Evolutionary conservation across 106 monocot genomes (phyloP), one percentile per base, ranked within the genome.

Genomic region (Dioscorea alata): DNA sequence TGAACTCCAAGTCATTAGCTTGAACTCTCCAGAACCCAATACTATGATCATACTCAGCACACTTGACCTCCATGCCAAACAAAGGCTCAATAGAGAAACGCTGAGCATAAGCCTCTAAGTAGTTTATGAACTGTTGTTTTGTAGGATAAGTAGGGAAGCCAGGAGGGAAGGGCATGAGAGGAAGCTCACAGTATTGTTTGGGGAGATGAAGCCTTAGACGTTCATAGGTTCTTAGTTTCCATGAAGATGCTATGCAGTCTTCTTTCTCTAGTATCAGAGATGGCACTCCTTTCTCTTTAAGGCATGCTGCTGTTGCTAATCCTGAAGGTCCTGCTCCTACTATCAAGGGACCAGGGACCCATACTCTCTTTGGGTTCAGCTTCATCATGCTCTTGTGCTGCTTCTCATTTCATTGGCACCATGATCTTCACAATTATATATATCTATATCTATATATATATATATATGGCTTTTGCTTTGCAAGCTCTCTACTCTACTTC

Each of bases 261-360:
- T 89, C 86, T 58, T 77, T 86, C 65, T 93, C 93, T 0, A 92
- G 85, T 48, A 92, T 76, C 59, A 86, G 67, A 12, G 76, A 83
- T 15, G 88, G 92, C 16, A 92, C 78, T 14, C 92, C 92, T 74
- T 75, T 80, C 52, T 73, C 69, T 62, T 71, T 74, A 4, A 92
- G 79, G 71, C 88, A 92, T 20, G 88, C 92, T 19, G 92, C 88
- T 10, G 80, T 75, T 5, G 92, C 92, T 20, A 92, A 65, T 1
- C 92, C 92, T 0, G 88, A 83, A 19, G 88, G 88, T n/a, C 92
- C 88, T 32, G 92, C 88, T 63, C 92, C 92, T 16, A 92, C 77
- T 42, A 92, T 92, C 34, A 92, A 56, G 22, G 91, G 85, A 9
- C 91, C 91, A 2, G 88, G 85, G 50, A 86, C 64, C 83, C 83